Evolutionary conservation across 2,329 filamentous ascomycete genomes (phyloP).

Genomic region (Hypocreales sp.): DNA sequence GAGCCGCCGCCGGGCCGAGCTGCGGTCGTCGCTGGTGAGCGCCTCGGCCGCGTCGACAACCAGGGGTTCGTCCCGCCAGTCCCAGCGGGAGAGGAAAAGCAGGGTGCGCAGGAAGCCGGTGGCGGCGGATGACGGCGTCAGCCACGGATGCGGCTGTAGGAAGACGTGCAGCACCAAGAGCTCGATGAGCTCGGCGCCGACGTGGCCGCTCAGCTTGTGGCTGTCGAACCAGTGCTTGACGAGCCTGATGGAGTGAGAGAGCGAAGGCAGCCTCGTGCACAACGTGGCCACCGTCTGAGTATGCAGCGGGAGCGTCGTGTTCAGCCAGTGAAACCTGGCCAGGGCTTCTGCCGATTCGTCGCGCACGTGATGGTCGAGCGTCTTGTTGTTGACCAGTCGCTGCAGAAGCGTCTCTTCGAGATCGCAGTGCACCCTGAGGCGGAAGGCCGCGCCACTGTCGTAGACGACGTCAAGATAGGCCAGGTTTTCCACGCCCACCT

Average conservation of each 20-base stretch:
- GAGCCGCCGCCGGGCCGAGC: constrained; percentile 53
- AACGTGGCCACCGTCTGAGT: constrained; percentile 69
- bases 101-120: constrained; percentile 74
- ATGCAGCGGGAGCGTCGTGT: constrained; percentile 58
- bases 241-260: constrained; percentile 72
- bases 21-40: constrained; percentile 44
- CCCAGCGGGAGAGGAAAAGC: constrained; percentile 70
- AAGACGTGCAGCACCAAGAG: constrained; percentile 68
- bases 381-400: constrained; percentile 61
- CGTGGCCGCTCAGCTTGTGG: constrained; percentile 64
- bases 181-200: constrained; percentile 72
- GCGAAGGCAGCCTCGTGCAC: constrained; percentile 61
- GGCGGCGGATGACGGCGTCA: constrained; percentile 56
- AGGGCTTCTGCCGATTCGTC: constrained; percentile 58
- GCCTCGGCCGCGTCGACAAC: constrained; percentile 56
- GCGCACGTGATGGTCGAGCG: constrained; percentile 45
- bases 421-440: constrained; percentile 78
- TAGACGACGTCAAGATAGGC: constrained; percentile 74
- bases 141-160: constrained; percentile 68
- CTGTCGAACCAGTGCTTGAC: constrained; percentile 79
- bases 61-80: constrained; percentile 76
- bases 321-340: constrained; percentile 54
- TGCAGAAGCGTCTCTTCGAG: constrained; percentile 71
- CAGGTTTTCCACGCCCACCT: constrained; percentile 54
- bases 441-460: constrained; percentile 56